phyloP scores from a whole-genome alignment of 805 yeast genomes.

The Pichia exigua region DNA sequence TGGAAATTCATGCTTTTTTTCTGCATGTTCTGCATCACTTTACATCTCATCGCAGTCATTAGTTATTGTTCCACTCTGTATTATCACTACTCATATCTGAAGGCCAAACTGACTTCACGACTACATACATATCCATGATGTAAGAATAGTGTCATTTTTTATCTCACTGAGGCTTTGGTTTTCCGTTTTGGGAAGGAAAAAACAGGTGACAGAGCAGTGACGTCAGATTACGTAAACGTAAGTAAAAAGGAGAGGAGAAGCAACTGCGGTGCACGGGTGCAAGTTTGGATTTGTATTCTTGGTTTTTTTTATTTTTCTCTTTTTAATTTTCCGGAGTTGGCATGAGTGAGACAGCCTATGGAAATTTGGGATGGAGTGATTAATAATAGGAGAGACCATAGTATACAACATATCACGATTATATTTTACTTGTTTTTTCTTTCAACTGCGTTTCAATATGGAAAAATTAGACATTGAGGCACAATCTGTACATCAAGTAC shows the following conservation, averaged over 20 bases:
- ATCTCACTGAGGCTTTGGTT: too few relatives aligned
- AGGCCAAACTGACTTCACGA: too few relatives aligned
- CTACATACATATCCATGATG: not conserved
- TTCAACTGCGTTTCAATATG: not conserved
- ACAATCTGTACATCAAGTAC: not conserved
- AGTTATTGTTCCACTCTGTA: too few relatives aligned
- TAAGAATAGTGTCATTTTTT: not conserved
- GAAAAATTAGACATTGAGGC: conserved; percentile 3
- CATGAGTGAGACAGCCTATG: not conserved
- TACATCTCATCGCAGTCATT: too few relatives aligned
- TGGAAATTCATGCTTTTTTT: too few relatives aligned
- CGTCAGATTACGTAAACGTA: not conserved
- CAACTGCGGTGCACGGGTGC: not conserved
- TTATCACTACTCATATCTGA: too few relatives aligned
- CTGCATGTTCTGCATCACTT: too few relatives aligned
- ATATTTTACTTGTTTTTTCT: too few relatives aligned
- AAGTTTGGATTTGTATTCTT: not conserved
- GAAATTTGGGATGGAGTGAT: not conserved
- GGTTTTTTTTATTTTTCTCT: not conserved
- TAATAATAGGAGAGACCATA: too few relatives aligned
- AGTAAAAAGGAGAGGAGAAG: not conserved
- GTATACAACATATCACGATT: too few relatives aligned
- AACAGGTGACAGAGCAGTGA: not conserved
- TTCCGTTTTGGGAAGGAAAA: too few relatives aligned
- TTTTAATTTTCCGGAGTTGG: not conserved